phyloP scores from a whole-genome alignment of 2,329 filamentous ascomycete species.

The Ceratocystis harringtonii region DNA sequence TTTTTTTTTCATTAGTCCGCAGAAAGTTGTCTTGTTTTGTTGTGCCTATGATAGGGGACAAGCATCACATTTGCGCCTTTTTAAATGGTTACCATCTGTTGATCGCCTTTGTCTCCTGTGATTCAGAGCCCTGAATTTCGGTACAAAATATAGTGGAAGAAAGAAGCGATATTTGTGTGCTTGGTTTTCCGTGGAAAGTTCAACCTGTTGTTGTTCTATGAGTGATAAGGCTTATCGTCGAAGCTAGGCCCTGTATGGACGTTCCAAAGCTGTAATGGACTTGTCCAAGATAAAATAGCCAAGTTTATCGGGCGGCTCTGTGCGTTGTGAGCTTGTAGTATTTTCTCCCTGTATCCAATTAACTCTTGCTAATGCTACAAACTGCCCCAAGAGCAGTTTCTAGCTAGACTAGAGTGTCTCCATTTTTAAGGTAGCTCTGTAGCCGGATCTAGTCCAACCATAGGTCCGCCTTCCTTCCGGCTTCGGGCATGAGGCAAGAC shows the following conservation, averaged over 20 bases:
- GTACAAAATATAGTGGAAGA: not conserved
- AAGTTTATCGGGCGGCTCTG: no score
- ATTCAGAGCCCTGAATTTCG: not conserved
- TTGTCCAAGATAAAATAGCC: no score
- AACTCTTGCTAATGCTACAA: not conserved
- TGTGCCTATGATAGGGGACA: not conserved
- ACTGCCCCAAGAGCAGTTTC: not conserved
- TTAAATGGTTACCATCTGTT: not conserved
- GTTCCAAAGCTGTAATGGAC: no score
- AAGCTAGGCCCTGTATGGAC: not conserved
- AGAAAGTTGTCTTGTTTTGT: not conserved
- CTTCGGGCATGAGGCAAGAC: constrained; percentile 2
- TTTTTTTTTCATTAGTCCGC: not conserved
- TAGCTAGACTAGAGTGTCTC: not conserved
- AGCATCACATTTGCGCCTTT: not conserved
- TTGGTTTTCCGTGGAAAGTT: constrained; percentile 16
- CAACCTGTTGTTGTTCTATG: not conserved
- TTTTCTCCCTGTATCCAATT: not conserved
- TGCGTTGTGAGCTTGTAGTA: no score
- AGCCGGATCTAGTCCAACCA: not conserved
- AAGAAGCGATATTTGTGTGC: not conserved
- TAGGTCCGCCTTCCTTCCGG: not conserved
- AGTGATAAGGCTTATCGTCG: not conserved
- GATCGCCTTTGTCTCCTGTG: not conserved
- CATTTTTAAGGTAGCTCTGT: constrained; percentile 1